Conservation (phyloP, 345 rosid species). For the Eutrema yunnanense region DNA sequence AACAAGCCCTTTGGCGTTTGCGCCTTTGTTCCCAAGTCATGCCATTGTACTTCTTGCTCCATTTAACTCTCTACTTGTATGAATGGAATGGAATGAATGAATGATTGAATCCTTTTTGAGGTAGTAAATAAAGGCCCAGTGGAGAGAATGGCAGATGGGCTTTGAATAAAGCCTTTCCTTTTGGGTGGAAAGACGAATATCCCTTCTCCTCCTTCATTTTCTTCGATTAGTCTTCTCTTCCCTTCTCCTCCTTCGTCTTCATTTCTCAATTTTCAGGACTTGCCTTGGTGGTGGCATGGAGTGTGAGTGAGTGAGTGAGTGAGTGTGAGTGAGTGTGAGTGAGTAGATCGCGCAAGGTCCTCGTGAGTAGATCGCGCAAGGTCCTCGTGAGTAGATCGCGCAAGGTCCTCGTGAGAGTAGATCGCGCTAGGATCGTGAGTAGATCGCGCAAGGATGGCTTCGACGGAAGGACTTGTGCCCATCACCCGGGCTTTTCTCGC, state of each 20-base stretch:
- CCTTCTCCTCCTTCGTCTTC: too few species aligned
- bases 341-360: background rate
- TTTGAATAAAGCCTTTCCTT: background rate
- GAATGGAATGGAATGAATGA: background rate
- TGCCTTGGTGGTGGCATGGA: background rate
- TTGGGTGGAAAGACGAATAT: constrained; percentile 5
- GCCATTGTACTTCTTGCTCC: background rate
- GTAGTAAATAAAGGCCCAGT: background rate
- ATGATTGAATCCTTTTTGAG: background rate
- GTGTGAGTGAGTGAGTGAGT: background rate
- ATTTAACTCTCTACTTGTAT: background rate
- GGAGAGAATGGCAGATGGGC: background rate
- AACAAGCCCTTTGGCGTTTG: background rate
- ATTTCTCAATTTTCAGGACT: too few species aligned
- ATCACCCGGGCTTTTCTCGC: constrained; percentile 73
- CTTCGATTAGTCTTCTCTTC: too few species aligned
- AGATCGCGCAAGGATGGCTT: constrained; percentile 43
- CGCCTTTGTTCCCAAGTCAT: background rate
- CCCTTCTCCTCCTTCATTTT: background rate
- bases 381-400: background rate
- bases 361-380: constrained; percentile 11
- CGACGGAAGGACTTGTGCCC: constrained; percentile 84
- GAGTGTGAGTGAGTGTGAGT: background rate
- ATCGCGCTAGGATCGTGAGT: constrained; percentile 3
- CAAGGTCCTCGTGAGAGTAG: background rate